These are phyloP conservation scores for Trichoderma hamatum DNA, from an alignment of 2,329 filamentous ascomycete species.

Conservation along the genomic window DNA sequence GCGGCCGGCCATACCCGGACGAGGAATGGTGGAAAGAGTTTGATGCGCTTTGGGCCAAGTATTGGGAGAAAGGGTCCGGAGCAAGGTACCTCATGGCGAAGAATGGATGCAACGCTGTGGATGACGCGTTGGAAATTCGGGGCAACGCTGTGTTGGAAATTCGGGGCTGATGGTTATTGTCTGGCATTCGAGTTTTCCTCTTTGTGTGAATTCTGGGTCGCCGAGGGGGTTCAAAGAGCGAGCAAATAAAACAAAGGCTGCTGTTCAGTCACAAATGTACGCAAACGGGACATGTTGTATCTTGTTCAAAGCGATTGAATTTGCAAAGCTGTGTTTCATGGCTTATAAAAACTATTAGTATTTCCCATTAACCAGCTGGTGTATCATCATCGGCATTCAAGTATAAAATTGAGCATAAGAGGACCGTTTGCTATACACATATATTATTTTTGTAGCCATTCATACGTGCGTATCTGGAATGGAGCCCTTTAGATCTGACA, in stretches of 20 bases:
- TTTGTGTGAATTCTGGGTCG: neutral
- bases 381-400: neutral
- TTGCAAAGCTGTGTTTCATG: neutral
- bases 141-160: too few species aligned
- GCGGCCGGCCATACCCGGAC: neutral
- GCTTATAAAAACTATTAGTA: neutral
- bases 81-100: neutral
- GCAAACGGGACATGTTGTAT: neutral
- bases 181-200: too few species aligned
- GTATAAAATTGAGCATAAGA: too few species aligned
- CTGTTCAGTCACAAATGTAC: neutral
- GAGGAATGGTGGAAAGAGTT: neutral
- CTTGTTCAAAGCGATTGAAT: neutral
- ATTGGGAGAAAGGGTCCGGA: neutral
- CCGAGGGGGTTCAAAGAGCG: neutral
- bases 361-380: neutral
- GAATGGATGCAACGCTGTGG: neutral
- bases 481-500: too few species aligned
- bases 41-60: neutral
- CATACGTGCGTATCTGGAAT: too few species aligned
- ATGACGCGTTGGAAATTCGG: neutral
- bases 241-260: neutral
- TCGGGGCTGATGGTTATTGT: too few species aligned
- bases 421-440: too few species aligned
- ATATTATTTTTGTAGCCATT: too few species aligned